Evolutionary conservation across 345 rosid species (phyloP).

Genomic region (Dipteronia sinensis): DNA sequence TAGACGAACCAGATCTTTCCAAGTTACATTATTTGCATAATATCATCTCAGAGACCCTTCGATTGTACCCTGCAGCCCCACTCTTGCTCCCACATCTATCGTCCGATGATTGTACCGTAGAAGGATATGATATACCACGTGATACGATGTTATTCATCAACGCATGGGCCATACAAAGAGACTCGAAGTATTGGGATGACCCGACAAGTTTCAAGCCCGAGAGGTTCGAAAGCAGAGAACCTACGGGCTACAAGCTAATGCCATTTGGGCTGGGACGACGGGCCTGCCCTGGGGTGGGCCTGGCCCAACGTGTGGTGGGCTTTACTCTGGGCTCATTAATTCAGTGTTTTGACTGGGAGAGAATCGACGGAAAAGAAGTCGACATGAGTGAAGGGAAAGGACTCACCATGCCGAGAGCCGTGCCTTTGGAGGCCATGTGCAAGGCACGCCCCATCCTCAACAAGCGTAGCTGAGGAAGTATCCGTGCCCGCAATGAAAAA

Average conservation of each 20-base stretch:
- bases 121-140: constrained; percentile 45
- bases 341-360: constrained; percentile 60
- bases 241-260: constrained; percentile 26
- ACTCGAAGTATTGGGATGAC: constrained; percentile 47
- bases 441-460: constrained; percentile 31
- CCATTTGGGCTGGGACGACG: constrained; percentile 56
- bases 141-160: constrained; percentile 44
- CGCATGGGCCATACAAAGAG: constrained; percentile 58
- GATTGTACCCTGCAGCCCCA: constrained; percentile 43
- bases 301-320: constrained; percentile 41
- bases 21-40: constrained; percentile 45
- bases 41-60: constrained; percentile 43
- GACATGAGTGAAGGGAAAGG: constrained; percentile 49
- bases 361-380: constrained; percentile 28
- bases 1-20: constrained; percentile 37
- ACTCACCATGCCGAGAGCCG: constrained; percentile 39
- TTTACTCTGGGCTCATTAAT: constrained; percentile 42
- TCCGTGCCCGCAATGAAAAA: too few relatives aligned
- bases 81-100: constrained; percentile 39
- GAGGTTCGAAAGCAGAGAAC: constrained; percentile 38
- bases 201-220: constrained; percentile 48
- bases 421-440: constrained; percentile 44
- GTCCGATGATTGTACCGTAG: constrained; percentile 44
- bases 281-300: constrained; percentile 50
- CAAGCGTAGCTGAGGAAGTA: too few relatives aligned